Conservation (phyloP, 208 protist species). For the Phytomonas sp. region DNA sequence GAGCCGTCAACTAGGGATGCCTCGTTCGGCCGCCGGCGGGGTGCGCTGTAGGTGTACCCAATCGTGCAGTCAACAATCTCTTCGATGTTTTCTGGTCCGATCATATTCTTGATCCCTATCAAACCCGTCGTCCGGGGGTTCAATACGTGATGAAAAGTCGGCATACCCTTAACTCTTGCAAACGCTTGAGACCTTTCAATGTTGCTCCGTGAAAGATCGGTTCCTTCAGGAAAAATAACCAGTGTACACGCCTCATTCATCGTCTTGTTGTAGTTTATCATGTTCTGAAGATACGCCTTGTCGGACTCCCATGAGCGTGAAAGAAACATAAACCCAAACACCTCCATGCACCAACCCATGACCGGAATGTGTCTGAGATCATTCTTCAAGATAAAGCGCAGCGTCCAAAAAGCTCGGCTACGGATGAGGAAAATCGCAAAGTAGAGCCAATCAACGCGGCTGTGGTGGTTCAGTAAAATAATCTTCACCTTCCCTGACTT, state of each 20-base stretch:
- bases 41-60: slow-evolving; percentile 66
- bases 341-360: slow-evolving; percentile 71
- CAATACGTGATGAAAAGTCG: slow-evolving; percentile 64
- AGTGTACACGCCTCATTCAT: slow-evolving; percentile 27
- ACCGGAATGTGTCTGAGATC: slow-evolving; percentile 45
- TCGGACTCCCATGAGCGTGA: slow-evolving; percentile 66
- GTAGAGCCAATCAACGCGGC: slow-evolving; percentile 71
- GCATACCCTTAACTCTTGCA: slow-evolving; percentile 37
- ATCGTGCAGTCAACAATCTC: slow-evolving; percentile 82
- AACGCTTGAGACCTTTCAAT: slow-evolving; percentile 55
- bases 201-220: slow-evolving; percentile 68
- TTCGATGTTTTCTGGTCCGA: slow-evolving; percentile 56
- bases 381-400: slow-evolving; percentile 71
- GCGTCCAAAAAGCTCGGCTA: slow-evolving; percentile 9
- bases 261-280: slow-evolving; percentile 44
- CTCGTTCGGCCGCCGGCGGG: slow-evolving; percentile 55
- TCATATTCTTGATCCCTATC: slow-evolving; percentile 58
- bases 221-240: slow-evolving; percentile 83
- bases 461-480: slow-evolving; percentile 83
- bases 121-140: slow-evolving; percentile 75
- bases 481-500: slow-evolving; percentile 64
- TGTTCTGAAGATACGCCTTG: slow-evolving; percentile 40
- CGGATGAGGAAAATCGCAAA: slow-evolving; percentile 30
- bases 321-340: slow-evolving; percentile 82
- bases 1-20: slow-evolving; percentile 55